phyloP scores from a whole-genome alignment of 345 rosid species.

The Gossypium thurberi region DNA sequence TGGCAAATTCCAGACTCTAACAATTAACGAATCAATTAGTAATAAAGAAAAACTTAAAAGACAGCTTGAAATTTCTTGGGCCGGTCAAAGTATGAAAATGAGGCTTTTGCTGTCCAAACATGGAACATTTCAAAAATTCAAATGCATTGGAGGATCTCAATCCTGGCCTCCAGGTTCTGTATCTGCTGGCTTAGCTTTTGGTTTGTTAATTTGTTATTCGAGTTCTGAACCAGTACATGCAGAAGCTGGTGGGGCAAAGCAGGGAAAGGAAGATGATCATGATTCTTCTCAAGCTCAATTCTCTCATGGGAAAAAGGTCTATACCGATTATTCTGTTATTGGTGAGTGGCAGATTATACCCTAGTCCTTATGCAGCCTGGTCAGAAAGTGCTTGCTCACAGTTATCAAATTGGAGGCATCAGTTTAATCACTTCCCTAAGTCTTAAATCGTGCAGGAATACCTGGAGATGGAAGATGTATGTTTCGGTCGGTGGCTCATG shows the following conservation, averaged over 20 bases:
- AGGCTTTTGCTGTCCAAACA: slow-evolving; percentile 42
- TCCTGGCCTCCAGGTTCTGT: slow-evolving; percentile 42
- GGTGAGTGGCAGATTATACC: slow-evolving; percentile 38
- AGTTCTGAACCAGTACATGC: slow-evolving; percentile 52
- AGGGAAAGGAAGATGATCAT: slow-evolving; percentile 23
- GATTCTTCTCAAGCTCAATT: slow-evolving; percentile 27
- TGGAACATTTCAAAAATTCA: slow-evolving; percentile 31
- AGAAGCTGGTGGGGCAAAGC: slow-evolving; percentile 42
- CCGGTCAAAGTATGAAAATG: slow-evolving; percentile 28
- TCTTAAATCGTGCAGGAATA: slow-evolving; percentile 45
- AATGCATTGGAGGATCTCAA: slow-evolving; percentile 33
- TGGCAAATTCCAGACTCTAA: slow-evolving; percentile 25
- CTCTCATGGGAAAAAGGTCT: slow-evolving; percentile 70
- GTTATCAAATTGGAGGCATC: background rate
- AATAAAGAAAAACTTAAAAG: slow-evolving; percentile 28
- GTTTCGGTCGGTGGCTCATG: slow-evolving; percentile 91
- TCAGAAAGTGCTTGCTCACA: background rate
- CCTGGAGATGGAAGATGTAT: slow-evolving; percentile 98
- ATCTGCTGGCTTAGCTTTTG: slow-evolving; percentile 45
- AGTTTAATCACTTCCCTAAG: slow-evolving; percentile 7
- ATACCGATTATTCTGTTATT: slow-evolving; percentile 67
- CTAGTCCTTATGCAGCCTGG: background rate
- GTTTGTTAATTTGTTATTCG: slow-evolving; percentile 65
- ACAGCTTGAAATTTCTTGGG: slow-evolving; percentile 42
- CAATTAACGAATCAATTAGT: slow-evolving; percentile 30